These are phyloP conservation scores for Hypoxylon fuscum DNA, from an alignment of 495 filamentous ascomycete genomes.

Conservation along the genomic window DNA sequence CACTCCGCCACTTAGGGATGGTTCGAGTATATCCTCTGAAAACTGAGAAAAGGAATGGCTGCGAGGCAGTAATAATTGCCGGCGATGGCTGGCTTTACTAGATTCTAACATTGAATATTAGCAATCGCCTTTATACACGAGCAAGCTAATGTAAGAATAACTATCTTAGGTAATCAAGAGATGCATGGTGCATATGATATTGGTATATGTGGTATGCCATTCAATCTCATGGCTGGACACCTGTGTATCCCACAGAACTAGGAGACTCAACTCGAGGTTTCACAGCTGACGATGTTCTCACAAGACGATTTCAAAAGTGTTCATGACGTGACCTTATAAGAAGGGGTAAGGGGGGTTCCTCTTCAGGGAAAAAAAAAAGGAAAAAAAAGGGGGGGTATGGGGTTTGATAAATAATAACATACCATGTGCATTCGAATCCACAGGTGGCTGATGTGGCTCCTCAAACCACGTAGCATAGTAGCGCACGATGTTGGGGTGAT, in stretches of 20 bases:
- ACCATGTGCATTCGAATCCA: conserved; percentile 27
- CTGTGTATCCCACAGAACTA: too few relatives aligned
- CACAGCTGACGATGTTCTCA: too few relatives aligned
- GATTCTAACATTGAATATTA: conserved; percentile 19
- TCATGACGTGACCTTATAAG: too few relatives aligned
- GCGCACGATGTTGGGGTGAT: conserved; percentile 65
- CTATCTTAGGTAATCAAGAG: too few relatives aligned
- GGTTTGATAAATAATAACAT: conserved; percentile 12
- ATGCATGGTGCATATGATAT: too few relatives aligned
- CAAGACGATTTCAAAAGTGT: too few relatives aligned
- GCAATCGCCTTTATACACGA: neutral
- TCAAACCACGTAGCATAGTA: conserved; percentile 67
- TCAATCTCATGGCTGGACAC: too few relatives aligned
- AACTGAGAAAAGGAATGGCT: conserved; percentile 32
- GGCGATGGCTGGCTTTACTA: conserved; percentile 8
- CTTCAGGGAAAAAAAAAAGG: too few relatives aligned
- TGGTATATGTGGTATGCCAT: too few relatives aligned
- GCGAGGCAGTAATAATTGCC: conserved; percentile 30
- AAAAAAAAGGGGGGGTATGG: neutral
- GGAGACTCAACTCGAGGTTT: too few relatives aligned
- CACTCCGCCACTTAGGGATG: conserved; percentile 32
- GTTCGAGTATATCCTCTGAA: conserved; percentile 8
- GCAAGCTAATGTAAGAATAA: too few relatives aligned
- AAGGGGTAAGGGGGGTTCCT: too few relatives aligned
- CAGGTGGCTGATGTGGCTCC: conserved; percentile 47